These are phyloP conservation scores for Mucor racemosus DNA, from an alignment of 371 early-diverging fungal genomes.

Conservation along the genomic window DNA sequence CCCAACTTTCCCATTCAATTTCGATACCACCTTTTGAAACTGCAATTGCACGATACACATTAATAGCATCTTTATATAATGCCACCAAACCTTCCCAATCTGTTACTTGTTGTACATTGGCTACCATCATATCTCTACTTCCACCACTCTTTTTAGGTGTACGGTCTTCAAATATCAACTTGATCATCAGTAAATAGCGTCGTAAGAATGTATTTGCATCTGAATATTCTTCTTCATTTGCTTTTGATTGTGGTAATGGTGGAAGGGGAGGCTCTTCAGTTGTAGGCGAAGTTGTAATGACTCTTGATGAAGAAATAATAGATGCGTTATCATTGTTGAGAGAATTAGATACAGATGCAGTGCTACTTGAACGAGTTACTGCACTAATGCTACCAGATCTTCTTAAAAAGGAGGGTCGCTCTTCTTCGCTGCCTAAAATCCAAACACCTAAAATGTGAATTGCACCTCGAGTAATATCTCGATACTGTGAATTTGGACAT, in stretches of 20 bases:
- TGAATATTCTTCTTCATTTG: constrained; percentile 21
- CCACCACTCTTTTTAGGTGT: neutral
- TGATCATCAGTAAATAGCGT: constrained; percentile 62
- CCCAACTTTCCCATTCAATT: constrained; percentile 68
- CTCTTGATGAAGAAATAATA: neutral
- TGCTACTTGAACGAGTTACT: constrained; percentile 44
- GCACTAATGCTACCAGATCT: constrained; percentile 41
- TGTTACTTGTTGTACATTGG: constrained; percentile 28
- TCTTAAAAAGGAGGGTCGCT: constrained; percentile 69
- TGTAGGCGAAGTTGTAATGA: constrained; percentile 20
- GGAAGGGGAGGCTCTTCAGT: constrained; percentile 14
- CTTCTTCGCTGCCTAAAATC: constrained; percentile 71
- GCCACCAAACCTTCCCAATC: constrained; percentile 59
- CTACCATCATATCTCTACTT: constrained; percentile 20
- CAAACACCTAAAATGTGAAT: constrained; percentile 77
- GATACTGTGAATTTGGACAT: constrained; percentile 52
- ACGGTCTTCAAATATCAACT: constrained; percentile 54
- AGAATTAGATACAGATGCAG: constrained; percentile 35
- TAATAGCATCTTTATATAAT: constrained; percentile 65
- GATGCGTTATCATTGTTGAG: neutral
- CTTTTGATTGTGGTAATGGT: neutral
- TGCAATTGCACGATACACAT: constrained; percentile 62
- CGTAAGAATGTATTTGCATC: constrained; percentile 64
- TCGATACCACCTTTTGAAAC: constrained; percentile 63
- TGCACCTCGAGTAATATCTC: constrained; percentile 71